Evolutionary conservation across 2,329 filamentous ascomycete genomes (phyloP).

Genomic region (Aspergillus amoenus): DNA sequence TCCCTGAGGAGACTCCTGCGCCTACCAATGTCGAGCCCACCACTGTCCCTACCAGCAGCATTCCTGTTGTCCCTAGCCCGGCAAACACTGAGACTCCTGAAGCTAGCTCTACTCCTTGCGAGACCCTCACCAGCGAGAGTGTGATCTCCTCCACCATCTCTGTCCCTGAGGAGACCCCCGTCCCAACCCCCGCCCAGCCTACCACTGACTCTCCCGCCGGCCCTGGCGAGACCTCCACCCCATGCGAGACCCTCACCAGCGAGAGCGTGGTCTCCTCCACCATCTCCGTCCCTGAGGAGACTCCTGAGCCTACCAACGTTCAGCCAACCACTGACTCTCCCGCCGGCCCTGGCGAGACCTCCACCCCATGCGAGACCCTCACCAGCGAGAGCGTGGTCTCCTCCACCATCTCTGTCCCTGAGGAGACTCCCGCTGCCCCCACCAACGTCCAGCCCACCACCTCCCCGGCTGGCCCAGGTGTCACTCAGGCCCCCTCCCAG

Average conservation of each 20-base stretch:
- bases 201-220: conserved; percentile 4
- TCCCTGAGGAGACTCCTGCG: neutral
- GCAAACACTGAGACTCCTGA: conserved; percentile 2
- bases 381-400: conserved; percentile 15
- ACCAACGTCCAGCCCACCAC: conserved; percentile 7
- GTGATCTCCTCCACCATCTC: conserved; percentile 11
- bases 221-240: neutral
- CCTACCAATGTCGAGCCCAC: neutral
- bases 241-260: conserved; percentile 4
- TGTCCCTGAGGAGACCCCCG: neutral
- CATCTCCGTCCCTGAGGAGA: neutral
- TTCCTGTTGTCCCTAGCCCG: no score
- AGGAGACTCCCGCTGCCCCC: neutral
- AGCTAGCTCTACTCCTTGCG: conserved; percentile 1
- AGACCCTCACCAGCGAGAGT: conserved; percentile 10
- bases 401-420: neutral
- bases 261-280: conserved; percentile 14
- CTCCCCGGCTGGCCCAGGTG: neutral
- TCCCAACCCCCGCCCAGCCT: neutral
- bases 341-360: neutral
- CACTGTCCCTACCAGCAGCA: neutral
- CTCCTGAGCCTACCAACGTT: neutral
- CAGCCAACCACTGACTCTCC: neutral
- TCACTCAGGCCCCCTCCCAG: neutral
- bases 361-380: conserved; percentile 7